These are phyloP conservation scores for Nannochloropsis salina DNA, from an alignment of 108 stramenopile genomes.

Conservation along the genomic window DNA sequence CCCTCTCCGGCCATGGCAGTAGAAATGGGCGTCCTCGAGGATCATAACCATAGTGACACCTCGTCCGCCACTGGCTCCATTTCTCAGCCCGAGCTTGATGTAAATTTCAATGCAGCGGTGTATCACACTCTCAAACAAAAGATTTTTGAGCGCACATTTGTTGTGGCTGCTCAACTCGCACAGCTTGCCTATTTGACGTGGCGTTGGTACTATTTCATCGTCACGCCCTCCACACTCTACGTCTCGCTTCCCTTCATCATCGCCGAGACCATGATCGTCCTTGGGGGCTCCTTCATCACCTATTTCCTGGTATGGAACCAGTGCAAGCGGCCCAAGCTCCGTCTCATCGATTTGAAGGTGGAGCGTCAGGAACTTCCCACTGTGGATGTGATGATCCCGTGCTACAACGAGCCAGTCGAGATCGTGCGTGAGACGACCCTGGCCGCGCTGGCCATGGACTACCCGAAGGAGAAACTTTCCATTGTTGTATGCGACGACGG, in stretches of 20 bases:
- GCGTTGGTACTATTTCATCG: background rate
- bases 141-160: background rate
- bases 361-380: constrained; percentile 1
- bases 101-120: background rate
- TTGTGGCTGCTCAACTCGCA: background rate
- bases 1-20: background rate
- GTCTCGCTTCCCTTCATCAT: background rate
- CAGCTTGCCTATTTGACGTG: constrained; percentile 5
- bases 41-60: background rate
- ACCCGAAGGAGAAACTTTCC: background rate
- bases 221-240: background rate
- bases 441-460: background rate
- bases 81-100: background rate
- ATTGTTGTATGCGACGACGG: background rate
- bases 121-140: constrained; percentile 17
- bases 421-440: background rate
- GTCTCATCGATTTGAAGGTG: background rate
- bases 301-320: constrained; percentile 20
- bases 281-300: constrained; percentile 1
- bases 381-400: background rate
- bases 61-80: constrained; percentile 7
- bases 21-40: background rate
- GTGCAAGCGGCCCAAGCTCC: constrained; percentile 5
- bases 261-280: constrained; percentile 2
- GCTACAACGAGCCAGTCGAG: background rate